Evolutionary conservation across 140 eudicot genomes (phyloP).

Genomic region (Stevia rebaudiana): DNA sequence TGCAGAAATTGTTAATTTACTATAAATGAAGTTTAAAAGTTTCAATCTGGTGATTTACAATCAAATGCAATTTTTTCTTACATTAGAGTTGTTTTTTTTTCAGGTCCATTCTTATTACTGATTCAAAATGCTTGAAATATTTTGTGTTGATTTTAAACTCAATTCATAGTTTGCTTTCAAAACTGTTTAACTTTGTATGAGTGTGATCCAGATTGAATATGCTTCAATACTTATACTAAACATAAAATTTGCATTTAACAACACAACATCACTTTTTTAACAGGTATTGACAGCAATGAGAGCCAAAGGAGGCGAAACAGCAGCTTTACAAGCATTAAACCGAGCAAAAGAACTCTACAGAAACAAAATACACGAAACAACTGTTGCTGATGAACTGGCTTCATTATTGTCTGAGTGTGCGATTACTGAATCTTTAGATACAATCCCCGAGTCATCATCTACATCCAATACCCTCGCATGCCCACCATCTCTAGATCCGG

Average conservation of each 20-base stretch:
- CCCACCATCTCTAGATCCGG: slow-evolving; percentile 31
- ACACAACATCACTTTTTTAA: background rate
- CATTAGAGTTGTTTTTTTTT: background rate
- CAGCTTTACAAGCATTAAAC: slow-evolving; percentile 50
- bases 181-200: background rate
- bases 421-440: slow-evolving; percentile 63
- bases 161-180: background rate
- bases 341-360: slow-evolving; percentile 76
- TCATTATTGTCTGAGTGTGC: slow-evolving; percentile 87
- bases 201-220: background rate
- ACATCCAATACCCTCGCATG: slow-evolving; percentile 13
- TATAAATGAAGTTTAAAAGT: background rate
- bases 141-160: background rate
- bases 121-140: background rate
- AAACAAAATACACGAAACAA: slow-evolving; percentile 52
- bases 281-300: slow-evolving; percentile 81
- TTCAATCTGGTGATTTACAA: background rate
- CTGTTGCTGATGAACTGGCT: slow-evolving; percentile 77
- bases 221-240: background rate
- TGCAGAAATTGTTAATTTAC: background rate
- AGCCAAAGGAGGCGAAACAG: slow-evolving; percentile 80
- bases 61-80: background rate
- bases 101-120: background rate
- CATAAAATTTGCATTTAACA: background rate
- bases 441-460: slow-evolving; percentile 26